Percentiles rank a stretch among this genome's conserved stretches.
These are phyloP conservation scores for Termitomyces sp. DNA, from an alignment of 768 basidiomycete genomes.

Conservation along the genomic window DNA sequence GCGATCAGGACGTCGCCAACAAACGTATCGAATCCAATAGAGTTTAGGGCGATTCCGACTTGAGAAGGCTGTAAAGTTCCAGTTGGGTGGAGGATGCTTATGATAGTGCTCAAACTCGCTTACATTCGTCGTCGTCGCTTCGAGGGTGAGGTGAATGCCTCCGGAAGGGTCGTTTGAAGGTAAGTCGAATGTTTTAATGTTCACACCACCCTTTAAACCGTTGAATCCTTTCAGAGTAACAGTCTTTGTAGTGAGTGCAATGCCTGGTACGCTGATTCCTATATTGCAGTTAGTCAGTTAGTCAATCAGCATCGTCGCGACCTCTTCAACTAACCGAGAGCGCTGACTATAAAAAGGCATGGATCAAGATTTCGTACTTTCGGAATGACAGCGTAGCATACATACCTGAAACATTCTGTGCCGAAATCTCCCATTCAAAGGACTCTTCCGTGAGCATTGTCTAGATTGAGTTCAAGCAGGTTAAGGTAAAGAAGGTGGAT, in stretches of 20 bases:
- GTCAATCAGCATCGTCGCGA: neutral
- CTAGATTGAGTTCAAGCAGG: conserved; percentile 22
- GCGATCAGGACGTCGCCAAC: conserved; percentile 55
- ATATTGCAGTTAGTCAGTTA: neutral
- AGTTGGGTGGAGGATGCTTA: neutral
- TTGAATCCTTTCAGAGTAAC: conserved; percentile 73
- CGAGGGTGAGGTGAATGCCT: conserved; percentile 65
- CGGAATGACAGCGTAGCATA: neutral
- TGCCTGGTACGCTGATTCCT: conserved; percentile 60
- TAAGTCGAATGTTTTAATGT: conserved; percentile 66
- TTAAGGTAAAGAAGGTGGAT: neutral
- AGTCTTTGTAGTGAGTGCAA: conserved; percentile 52
- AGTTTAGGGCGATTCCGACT: conserved; percentile 65
- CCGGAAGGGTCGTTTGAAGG: conserved; percentile 70
- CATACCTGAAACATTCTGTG: conserved; percentile 60
- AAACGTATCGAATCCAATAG: conserved; percentile 61
- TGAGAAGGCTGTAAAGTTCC: conserved; percentile 55
- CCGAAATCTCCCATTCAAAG: conserved; percentile 70
- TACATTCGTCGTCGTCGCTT: conserved; percentile 60
- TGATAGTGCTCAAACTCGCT: conserved; percentile 19
- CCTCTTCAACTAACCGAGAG: conserved; percentile 41
- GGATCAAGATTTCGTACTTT: neutral
- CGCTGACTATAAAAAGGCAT: conserved; percentile 40
- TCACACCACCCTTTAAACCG: conserved; percentile 59
- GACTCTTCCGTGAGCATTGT: conserved; percentile 59